Evolutionary conservation across 805 yeast genomes (phyloP).

Genomic region (Candida tallmaniae): DNA sequence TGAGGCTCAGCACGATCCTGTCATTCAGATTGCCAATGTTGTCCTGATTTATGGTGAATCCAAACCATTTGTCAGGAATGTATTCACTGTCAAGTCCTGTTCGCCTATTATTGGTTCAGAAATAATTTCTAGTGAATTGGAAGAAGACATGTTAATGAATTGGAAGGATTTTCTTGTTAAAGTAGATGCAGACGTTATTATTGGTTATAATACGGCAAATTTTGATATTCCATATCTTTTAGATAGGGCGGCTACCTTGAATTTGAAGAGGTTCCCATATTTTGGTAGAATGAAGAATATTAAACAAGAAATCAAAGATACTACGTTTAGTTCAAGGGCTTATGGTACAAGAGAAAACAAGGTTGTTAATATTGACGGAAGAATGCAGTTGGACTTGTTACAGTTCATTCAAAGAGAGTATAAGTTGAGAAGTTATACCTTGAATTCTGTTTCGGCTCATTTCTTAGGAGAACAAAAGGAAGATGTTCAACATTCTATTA

Average conservation of each 20-base stretch:
- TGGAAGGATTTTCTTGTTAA: conserved; percentile 86
- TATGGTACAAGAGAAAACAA: conserved; percentile 95
- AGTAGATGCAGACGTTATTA: conserved; percentile 92
- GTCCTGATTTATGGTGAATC: conserved; percentile 77
- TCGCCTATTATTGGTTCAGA: conserved; percentile 92
- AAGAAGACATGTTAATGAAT: conserved; percentile 72
- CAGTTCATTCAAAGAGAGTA: conserved; percentile 94
- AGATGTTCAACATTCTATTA: conserved; percentile 96
- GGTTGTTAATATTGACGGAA: conserved; percentile 87
- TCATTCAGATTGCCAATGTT: conserved; percentile 95
- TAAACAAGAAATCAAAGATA: conserved; percentile 74
- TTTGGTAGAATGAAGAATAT: conserved; percentile 72
- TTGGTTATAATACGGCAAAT: conserved; percentile 92
- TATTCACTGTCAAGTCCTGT: conserved; percentile 89
- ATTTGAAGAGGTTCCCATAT: conserved; percentile 67
- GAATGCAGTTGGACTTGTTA: conserved; percentile 89
- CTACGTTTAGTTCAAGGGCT: conserved; percentile 89
- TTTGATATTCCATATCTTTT: conserved; percentile 92
- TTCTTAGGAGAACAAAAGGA: conserved; percentile 95
- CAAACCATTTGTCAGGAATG: conserved; percentile 91
- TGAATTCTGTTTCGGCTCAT: conserved; percentile 92
- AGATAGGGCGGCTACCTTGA: conserved; percentile 78
- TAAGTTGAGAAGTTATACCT: conserved; percentile 88
- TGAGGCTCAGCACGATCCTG: conserved; percentile 88
- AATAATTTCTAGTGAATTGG: conserved; percentile 69